phyloP scores from a whole-genome alignment of 345 rosid species.

The Fremontodendron californicum region DNA sequence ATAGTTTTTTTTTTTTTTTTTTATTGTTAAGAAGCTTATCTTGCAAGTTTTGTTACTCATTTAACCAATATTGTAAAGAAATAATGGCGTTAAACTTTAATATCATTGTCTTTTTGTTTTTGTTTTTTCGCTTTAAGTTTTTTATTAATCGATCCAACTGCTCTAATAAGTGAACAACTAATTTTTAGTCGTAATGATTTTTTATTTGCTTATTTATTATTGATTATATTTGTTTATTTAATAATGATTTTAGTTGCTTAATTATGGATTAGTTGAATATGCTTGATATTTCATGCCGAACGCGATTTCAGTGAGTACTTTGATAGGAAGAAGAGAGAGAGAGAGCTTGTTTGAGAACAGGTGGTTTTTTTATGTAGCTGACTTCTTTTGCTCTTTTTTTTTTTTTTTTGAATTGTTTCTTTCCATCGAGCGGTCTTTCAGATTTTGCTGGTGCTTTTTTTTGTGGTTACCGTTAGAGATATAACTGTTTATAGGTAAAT shows the following conservation, averaged over 20 bases:
- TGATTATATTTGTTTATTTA: background rate
- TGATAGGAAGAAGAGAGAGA: background rate
- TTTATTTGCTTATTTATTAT: background rate
- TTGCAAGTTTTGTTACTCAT: background rate
- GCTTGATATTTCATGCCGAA: background rate
- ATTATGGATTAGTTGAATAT: background rate
- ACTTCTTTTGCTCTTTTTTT: background rate
- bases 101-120: background rate
- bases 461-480: background rate
- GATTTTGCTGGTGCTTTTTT: background rate
- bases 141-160: background rate
- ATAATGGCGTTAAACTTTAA: background rate
- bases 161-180: background rate
- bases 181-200: background rate
- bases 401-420: background rate
- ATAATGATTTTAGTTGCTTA: background rate
- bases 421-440: background rate
- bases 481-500: background rate
- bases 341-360: background rate
- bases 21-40: background rate
- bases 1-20: background rate
- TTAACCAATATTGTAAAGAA: background rate
- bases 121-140: background rate
- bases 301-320: slow-evolving; percentile 1
- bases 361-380: background rate